Conservation (phyloP, 371 early-diverging fungal species). For the Mortierella sp. region DNA sequence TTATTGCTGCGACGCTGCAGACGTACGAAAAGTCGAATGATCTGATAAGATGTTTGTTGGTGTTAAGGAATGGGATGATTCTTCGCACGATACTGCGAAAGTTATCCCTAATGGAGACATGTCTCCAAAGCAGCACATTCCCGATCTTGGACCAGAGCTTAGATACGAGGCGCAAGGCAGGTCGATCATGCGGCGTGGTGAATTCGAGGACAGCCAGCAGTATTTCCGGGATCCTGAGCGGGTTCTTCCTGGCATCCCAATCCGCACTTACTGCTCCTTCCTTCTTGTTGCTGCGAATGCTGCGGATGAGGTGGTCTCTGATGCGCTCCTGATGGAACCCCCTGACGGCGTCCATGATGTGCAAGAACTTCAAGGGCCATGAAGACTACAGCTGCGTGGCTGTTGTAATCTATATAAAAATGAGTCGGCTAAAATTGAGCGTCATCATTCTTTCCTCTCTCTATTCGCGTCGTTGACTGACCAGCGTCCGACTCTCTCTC, state of each 20-base stretch:
- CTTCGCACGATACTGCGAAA: neutral
- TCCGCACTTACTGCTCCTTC: neutral
- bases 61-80: neutral
- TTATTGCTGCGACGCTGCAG: too few relatives aligned
- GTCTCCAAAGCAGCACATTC: constrained; percentile 16
- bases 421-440: neutral
- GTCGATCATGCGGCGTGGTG: neutral
- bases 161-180: constrained; percentile 5
- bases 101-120: neutral
- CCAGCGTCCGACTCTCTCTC: constrained; percentile 46
- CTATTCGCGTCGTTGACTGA: constrained; percentile 45
- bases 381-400: too few relatives aligned
- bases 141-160: constrained; percentile 4
- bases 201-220: neutral
- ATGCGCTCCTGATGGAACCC: constrained; percentile 20
- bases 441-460: neutral
- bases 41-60: neutral
- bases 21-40: neutral
- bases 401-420: too few relatives aligned
- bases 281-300: neutral
- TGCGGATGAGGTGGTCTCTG: constrained; percentile 11
- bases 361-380: too few relatives aligned
- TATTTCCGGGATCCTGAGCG: constrained; percentile 18
- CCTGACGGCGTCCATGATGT: constrained; percentile 9
- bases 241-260: neutral